phyloP scores from a whole-genome alignment of 768 basidiomycete species.

The Termitomyces sp. region DNA sequence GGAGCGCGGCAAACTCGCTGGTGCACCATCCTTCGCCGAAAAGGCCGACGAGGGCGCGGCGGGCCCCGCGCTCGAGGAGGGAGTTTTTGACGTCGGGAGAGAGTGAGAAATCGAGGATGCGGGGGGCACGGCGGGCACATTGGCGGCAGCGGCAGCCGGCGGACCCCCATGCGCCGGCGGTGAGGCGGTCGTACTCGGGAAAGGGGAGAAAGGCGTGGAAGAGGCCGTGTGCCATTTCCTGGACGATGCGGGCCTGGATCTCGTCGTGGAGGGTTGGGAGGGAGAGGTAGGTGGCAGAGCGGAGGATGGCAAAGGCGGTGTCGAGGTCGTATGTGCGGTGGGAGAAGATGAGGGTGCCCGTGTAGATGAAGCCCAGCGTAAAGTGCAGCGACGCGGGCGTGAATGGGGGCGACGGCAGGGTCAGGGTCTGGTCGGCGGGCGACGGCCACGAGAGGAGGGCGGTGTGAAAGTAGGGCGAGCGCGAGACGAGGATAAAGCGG shows the following conservation, averaged over 20 bases:
- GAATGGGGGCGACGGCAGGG: conserved; percentile 88
- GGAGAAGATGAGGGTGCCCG: conserved; percentile 90
- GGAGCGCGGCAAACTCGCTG: conserved; percentile 70
- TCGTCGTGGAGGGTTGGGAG: conserved; percentile 74
- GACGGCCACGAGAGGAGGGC: conserved; percentile 67
- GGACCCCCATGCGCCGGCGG: conserved; percentile 74
- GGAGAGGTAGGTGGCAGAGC: conserved; percentile 76
- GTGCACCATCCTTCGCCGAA: conserved; percentile 92
- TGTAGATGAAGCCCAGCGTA: conserved; percentile 91
- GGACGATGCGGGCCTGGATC: conserved; percentile 75
- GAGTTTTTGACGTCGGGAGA: conserved; percentile 74
- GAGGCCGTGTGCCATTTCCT: conserved; percentile 89
- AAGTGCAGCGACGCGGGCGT: conserved; percentile 94
- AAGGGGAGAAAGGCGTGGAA: conserved; percentile 83
- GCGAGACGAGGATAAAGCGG: conserved; percentile 87
- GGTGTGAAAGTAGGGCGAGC: conserved; percentile 83
- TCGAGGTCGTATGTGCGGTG: conserved; percentile 91
- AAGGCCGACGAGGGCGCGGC: conserved; percentile 73
- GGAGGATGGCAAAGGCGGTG: conserved; percentile 87
- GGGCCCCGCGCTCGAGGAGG: conserved; percentile 65
- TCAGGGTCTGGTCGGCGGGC: conserved; percentile 55
- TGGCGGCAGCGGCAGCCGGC: conserved; percentile 84
- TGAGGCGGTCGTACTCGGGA: conserved; percentile 72
- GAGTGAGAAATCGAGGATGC: conserved; percentile 80
- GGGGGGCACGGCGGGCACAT: conserved; percentile 75